A percentile compares a stretch with the other conserved stretches of the same genome.
phyloP scores from a whole-genome alignment of 768 basidiomycete genomes.

The Goffeauzyma gilvescens region DNA sequence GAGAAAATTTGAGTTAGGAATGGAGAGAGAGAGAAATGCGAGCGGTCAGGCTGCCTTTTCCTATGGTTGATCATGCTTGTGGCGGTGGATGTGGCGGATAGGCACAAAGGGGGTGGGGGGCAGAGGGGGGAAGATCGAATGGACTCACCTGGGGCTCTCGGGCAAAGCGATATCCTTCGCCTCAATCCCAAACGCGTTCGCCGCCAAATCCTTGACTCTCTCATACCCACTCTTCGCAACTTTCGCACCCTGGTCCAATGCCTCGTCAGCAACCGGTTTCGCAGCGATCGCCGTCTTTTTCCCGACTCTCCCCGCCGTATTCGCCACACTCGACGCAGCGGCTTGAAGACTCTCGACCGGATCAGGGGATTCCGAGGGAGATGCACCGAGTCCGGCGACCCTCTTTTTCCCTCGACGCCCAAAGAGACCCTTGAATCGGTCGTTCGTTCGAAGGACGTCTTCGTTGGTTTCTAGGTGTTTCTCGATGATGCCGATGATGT shows the following conservation, averaged over 20 bases:
- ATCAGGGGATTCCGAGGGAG: not conserved
- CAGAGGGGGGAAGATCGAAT: not conserved
- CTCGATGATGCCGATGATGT: constrained; percentile 19
- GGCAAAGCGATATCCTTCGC: no score
- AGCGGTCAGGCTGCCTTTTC: not conserved
- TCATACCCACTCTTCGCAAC: no score
- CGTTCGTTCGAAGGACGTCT: constrained; percentile 5
- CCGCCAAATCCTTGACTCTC: no score
- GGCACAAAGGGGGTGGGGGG: not conserved
- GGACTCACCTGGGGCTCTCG: no score
- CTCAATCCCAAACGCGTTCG: no score
- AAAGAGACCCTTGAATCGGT: constrained; percentile 25
- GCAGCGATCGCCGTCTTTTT: not conserved
- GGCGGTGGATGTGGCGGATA: not conserved
- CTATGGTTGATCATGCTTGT: not conserved
- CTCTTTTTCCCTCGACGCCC: constrained; percentile 1
- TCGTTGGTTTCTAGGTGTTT: constrained; percentile 19
- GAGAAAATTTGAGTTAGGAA: not conserved
- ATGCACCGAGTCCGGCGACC: not conserved
- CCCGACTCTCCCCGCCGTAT: not conserved
- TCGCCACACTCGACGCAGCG: not conserved
- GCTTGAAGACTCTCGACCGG: not conserved
- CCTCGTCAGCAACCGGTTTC: not conserved
- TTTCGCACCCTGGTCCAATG: no score
- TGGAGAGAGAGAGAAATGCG: not conserved